Conservation (phyloP, 768 basidiomycete species). For the Trametes sanguinea region DNA sequence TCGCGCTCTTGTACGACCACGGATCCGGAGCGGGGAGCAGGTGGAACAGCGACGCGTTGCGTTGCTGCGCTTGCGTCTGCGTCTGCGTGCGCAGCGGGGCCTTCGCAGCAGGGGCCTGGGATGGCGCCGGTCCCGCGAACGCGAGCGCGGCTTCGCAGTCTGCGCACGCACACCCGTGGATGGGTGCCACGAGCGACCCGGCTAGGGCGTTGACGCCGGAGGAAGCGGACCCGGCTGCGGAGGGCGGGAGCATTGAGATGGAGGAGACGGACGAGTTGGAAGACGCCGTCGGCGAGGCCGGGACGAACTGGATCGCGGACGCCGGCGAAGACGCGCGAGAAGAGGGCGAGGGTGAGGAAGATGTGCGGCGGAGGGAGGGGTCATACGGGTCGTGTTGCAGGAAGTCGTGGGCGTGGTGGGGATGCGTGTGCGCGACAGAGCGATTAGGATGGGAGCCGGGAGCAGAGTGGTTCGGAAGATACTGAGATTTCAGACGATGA, state of each 20-base stretch:
- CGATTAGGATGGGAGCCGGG: not conserved
- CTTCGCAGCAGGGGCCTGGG: too few relatives aligned
- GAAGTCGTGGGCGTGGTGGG: too few relatives aligned
- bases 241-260: slow-evolving; percentile 13
- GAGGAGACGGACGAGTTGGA: slow-evolving; percentile 18
- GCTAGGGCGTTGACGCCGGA: not conserved
- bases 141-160: not conserved
- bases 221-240: not conserved
- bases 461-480: not conserved
- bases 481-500: not conserved
- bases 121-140: too few relatives aligned
- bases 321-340: too few relatives aligned
- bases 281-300: slow-evolving; percentile 10
- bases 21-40: not conserved
- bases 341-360: slow-evolving; percentile 1
- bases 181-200: not conserved
- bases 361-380: not conserved
- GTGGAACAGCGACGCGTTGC: too few relatives aligned
- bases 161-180: not conserved
- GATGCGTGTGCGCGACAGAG: not conserved
- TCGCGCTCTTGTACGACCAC: slow-evolving; percentile 15
- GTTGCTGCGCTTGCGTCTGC: too few relatives aligned
- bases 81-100: not conserved
- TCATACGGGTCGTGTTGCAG: not conserved
- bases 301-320: slow-evolving; percentile 18